Conservation (phyloP, 2,329 filamentous ascomycete genomes). For the Camptophora hylomeconis region DNA sequence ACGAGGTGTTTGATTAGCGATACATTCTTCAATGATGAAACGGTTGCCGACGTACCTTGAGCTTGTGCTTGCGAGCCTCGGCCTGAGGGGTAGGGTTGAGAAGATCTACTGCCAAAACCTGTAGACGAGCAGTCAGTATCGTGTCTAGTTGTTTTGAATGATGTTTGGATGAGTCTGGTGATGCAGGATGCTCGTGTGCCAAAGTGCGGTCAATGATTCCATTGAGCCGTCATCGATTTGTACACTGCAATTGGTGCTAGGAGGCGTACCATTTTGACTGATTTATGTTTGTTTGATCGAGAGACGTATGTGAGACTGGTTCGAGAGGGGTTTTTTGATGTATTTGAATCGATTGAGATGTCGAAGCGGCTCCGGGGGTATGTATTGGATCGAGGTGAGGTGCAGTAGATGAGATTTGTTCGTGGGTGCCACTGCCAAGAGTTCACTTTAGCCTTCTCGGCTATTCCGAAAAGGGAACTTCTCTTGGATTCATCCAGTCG, state of each 20-base stretch:
- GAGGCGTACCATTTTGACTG: slow-evolving; percentile 56
- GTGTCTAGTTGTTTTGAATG: slow-evolving; percentile 5
- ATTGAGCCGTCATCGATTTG: slow-evolving; percentile 10
- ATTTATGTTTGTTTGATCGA: slow-evolving; percentile 27
- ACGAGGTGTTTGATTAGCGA: slow-evolving; percentile 12
- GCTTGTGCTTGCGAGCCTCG: slow-evolving; percentile 99
- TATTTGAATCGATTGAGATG: too few species aligned
- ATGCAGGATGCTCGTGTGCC: slow-evolving; percentile 17
- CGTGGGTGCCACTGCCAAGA: too few species aligned
- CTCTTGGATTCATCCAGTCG: too few species aligned
- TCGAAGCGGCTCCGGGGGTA: too few species aligned
- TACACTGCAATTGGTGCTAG: slow-evolving; percentile 2
- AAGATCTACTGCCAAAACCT: slow-evolving; percentile 99
- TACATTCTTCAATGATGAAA: slow-evolving; percentile 5
- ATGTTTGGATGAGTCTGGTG: slow-evolving; percentile 10
- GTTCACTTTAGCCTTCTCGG: too few species aligned
- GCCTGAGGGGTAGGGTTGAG: slow-evolving; percentile 96
- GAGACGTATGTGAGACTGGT: not conserved
- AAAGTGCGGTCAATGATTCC: slow-evolving; percentile 4
- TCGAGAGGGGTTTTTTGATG: slow-evolving; percentile 2
- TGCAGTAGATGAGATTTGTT: too few species aligned
- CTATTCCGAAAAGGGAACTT: too few species aligned
- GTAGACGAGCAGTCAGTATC: slow-evolving; percentile 19
- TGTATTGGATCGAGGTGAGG: too few species aligned
- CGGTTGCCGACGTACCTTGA: slow-evolving; percentile 61